Base-by-base conservation (phyloP, 139 green algal species). In the Klebsormidium nitens region DNA sequence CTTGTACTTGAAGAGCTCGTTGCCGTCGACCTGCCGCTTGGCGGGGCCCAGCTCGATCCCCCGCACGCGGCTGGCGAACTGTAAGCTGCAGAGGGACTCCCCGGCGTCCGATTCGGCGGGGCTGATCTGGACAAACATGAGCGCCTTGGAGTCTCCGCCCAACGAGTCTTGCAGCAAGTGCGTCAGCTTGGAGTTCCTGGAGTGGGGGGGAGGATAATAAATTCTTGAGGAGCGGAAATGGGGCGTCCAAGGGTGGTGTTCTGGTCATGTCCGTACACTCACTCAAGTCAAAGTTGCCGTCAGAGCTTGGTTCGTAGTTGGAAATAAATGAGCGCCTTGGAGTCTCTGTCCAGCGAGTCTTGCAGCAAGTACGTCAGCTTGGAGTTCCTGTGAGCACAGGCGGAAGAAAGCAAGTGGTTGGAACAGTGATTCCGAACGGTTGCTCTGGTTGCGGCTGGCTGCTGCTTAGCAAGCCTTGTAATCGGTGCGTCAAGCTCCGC, bases 161-260 rank as follows among this genome's bases (percentile, higher is more conserved):
- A 85, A 49, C 0, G 58, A 72, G 62, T 85, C 78, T 64, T 84
- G 74, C 64, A 85, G 59, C 46, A 95, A 76, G 80, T 89, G 86
- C 1, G 91, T 97, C 39, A 97, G 87, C 84, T 94, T 95, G 77
- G 81, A 91, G 87, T 97, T 97, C 72, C 91, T 76, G 68, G 39
- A 65, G 37, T 55, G 46, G 23, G 23, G 23, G 46, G 46, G 23
- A n/a, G n/a, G n/a, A n/a, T n/a, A n/a, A n/a, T n/a, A n/a, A n/a
- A n/a, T n/a, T n/a, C n/a, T n/a, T n/a, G n/a, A n/a, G n/a, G n/a
- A n/a, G n/a, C n/a, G n/a, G n/a, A n/a, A n/a, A n/a, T n/a, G n/a
- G n/a, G n/a, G n/a, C n/a, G n/a, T n/a, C n/a, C n/a, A n/a, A n/a
- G n/a, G n/a, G n/a, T n/a, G n/a, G n/a, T n/a, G n/a, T n/a, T n/a